Conservation (phyloP, 2,329 filamentous ascomycete genomes). For the Sclerotinia subarctica region DNA sequence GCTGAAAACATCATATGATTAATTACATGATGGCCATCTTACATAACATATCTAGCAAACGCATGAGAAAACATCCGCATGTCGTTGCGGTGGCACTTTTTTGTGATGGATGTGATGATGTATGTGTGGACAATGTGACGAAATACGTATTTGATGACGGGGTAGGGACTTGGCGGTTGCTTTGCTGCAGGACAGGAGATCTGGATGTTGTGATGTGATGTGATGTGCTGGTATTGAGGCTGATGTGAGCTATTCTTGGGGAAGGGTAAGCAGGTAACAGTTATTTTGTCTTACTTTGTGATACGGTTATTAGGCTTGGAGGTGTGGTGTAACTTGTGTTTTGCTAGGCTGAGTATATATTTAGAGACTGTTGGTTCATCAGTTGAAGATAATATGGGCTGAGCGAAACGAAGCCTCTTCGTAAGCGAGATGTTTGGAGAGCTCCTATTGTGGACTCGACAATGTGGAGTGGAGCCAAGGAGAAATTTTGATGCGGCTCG, state of each 20-base stretch:
- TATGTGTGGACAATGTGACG: background rate
- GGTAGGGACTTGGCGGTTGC: conserved; percentile 1
- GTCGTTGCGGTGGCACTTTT: background rate
- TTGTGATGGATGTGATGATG: background rate
- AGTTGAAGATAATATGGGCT: too few relatives aligned
- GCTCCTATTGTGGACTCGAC: too few relatives aligned
- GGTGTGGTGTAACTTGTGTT: background rate
- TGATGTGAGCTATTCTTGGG: conserved; percentile 4
- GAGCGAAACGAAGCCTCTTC: too few relatives aligned
- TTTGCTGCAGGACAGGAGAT: background rate
- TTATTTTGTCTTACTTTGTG: background rate
- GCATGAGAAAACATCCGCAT: background rate
- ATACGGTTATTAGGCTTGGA: background rate
- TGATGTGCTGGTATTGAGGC: background rate
- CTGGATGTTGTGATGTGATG: background rate
- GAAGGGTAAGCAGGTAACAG: background rate
- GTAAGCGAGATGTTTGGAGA: too few relatives aligned
- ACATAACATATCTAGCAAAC: background rate
- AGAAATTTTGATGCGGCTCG: too few relatives aligned
- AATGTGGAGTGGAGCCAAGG: too few relatives aligned
- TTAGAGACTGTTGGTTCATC: too few relatives aligned
- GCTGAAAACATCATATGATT: conserved; percentile 16
- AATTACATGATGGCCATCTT: background rate
- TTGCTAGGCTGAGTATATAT: background rate
- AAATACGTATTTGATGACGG: background rate